Percentiles rank a stretch among this genome's conserved stretches.
Conservation (phyloP, 306 rosid species). For the Acacia melanoxylon region DNA sequence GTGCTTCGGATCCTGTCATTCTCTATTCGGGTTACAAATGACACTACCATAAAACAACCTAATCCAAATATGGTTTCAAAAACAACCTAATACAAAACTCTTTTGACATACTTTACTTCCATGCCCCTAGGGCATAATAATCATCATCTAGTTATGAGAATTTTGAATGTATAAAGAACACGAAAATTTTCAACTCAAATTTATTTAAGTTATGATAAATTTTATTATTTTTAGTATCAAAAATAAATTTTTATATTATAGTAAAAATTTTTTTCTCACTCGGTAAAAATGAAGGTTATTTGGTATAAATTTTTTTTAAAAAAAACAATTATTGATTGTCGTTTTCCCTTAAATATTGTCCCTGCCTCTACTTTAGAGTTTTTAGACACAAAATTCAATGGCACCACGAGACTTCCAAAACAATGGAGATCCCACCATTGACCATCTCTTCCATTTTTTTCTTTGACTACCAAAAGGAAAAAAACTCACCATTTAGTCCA, state of each 20-base stretch:
- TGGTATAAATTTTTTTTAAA: not conserved
- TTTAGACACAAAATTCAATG: not conserved
- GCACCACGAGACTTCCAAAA: constrained; percentile 16
- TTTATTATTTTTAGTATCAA: no score
- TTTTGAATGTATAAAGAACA: no score
- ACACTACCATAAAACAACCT: not conserved
- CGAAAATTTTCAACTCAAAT: not conserved
- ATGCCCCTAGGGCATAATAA: no score
- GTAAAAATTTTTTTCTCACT: not conserved
- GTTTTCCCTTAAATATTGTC: not conserved
- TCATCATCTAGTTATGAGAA: not conserved
- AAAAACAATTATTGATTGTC: not conserved
- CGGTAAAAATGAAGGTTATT: no score
- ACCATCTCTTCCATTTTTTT: constrained; percentile 3
- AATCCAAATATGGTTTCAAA: no score
- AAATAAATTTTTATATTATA: no score
- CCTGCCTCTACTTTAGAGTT: not conserved
- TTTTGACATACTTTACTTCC: no score
- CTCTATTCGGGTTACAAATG: not conserved
- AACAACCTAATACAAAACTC: not conserved
- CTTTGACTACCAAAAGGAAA: not conserved
- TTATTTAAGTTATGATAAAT: not conserved
- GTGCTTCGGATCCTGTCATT: constrained; percentile 71
- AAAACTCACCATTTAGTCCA: constrained; percentile 10
- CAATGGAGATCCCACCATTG: constrained; percentile 25